These are phyloP conservation scores for Microsporum ferrugineum DNA, from an alignment of 2,329 filamentous ascomycete species.

Conservation along the genomic window DNA sequence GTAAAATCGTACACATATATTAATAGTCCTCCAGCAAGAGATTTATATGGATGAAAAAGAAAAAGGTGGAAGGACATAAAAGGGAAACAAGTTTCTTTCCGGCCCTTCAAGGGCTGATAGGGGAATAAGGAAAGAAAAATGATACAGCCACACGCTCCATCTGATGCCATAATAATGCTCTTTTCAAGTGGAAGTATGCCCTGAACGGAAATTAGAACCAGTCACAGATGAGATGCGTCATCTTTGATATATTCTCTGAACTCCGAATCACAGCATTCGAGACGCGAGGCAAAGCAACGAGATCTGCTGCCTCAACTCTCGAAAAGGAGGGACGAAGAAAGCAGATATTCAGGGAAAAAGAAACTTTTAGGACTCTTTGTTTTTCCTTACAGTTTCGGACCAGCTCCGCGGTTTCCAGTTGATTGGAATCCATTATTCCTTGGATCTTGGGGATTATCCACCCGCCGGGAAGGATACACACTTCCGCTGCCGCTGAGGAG, in stretches of 20 bases:
- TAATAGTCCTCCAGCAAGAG: neutral
- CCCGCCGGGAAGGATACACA: neutral
- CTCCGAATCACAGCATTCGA: neutral
- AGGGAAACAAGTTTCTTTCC: neutral
- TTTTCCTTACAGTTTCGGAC: neutral
- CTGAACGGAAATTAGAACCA: neutral
- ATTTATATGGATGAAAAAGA: neutral
- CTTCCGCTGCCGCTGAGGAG: neutral
- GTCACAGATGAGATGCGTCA: neutral
- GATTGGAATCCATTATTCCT: neutral
- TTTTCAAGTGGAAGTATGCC: neutral
- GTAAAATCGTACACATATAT: neutral
- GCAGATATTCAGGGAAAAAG: neutral
- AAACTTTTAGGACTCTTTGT: neutral
- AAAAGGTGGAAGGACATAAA: neutral
- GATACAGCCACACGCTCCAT: neutral
- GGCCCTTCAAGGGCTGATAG: neutral
- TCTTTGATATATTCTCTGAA: neutral
- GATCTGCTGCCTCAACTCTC: neutral
- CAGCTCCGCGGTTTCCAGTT: slow-evolving; percentile 4
- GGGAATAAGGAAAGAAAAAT: neutral
- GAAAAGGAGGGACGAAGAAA: neutral
- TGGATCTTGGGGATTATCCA: slow-evolving; percentile 1
- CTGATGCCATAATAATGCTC: neutral
- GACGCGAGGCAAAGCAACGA: neutral